Evolutionary conservation across 768 basidiomycete genomes (phyloP), one percentile per base, ranked within the genome.

Genomic region (Trametes meyenii): DNA sequence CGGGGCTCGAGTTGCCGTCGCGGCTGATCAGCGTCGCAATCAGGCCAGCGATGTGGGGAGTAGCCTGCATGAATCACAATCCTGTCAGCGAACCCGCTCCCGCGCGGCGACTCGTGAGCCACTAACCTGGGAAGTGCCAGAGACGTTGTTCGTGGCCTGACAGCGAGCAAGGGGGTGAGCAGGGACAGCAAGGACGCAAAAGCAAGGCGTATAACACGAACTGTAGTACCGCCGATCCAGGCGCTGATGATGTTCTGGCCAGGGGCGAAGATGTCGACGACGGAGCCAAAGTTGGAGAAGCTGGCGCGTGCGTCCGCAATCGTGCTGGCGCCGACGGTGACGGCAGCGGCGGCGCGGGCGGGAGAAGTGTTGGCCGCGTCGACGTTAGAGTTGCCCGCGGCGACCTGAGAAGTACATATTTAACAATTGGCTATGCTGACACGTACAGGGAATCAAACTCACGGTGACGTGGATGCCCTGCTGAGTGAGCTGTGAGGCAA

Each of bases 271-370:
- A 80, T 58, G 60, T 79, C 75, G 60, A 81, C 74, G 45, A 72
- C 65, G n/a, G 69, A n/a, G n/a, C 79, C 79, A 51, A 67, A 78
- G 70, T 80, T 79, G 51, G 78, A 79, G 74, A 73, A 78, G 5
- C 60, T 70, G 26, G 75, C 72, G 7, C 74, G 68, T 4, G 65
- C 65, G 50, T 78, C 78, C 8, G 64, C 61, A 64, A 80, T 78
- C 45, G 68, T 72, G 17, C 65, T 70, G 11, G 79, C 76, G 40
- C 76, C 79, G 40, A 81, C 76, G 23, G 79, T 79, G 57, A 73
- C 76, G 23, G 73, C 78, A 16, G 63, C 62, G 4, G 73, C 64
- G 1, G 71, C 72, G 48, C 75, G 71, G 23, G 78, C 78, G 16
- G 79, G 79, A 48, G 74, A 76, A 23, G 67, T 70, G 61, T 79